phyloP scores from a whole-genome alignment of 192 early-diverging fungal genomes.

The Entomortierella chlamydospora region DNA sequence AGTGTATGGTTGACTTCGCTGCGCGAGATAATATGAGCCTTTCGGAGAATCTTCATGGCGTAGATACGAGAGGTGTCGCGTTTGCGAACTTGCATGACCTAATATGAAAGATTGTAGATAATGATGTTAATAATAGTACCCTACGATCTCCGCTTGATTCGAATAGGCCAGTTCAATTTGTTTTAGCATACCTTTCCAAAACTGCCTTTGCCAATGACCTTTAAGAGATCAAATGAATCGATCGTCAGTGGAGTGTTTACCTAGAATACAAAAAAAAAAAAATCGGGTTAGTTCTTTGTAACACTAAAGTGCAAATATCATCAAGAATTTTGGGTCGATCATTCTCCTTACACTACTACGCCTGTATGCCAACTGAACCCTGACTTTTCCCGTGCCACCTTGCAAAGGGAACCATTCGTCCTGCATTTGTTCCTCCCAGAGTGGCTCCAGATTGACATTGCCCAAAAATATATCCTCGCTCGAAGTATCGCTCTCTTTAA shows the following conservation, averaged over 20 bases:
- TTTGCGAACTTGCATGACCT: slow-evolving; percentile 93
- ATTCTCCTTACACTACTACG: slow-evolving; percentile 64
- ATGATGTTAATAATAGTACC: too few relatives aligned
- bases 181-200: slow-evolving; percentile 92
- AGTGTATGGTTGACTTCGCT: slow-evolving; percentile 95
- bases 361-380: slow-evolving; percentile 79
- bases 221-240: slow-evolving; percentile 93
- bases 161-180: too few relatives aligned
- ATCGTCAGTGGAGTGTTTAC: slow-evolving; percentile 78
- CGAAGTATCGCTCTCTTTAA: slow-evolving; percentile 33
- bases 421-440: slow-evolving; percentile 63
- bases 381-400: slow-evolving; percentile 77
- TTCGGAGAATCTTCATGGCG: slow-evolving; percentile 96
- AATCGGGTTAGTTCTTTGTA: too few relatives aligned
- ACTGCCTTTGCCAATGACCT: slow-evolving; percentile 96
- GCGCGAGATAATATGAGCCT: slow-evolving; percentile 93
- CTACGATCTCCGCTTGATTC: too few relatives aligned
- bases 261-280: slow-evolving; percentile 33
- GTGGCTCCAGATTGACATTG: slow-evolving; percentile 64
- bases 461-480: slow-evolving; percentile 66
- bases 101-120: not conserved
- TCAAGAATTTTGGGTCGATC: not conserved
- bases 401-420: slow-evolving; percentile 73
- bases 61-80: slow-evolving; percentile 93
- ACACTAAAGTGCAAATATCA: too few relatives aligned